Evolutionary conservation across 306 rosid genomes (phyloP), one percentile per base, ranked within the genome.

Genomic region (Fragaria vesca): DNA sequence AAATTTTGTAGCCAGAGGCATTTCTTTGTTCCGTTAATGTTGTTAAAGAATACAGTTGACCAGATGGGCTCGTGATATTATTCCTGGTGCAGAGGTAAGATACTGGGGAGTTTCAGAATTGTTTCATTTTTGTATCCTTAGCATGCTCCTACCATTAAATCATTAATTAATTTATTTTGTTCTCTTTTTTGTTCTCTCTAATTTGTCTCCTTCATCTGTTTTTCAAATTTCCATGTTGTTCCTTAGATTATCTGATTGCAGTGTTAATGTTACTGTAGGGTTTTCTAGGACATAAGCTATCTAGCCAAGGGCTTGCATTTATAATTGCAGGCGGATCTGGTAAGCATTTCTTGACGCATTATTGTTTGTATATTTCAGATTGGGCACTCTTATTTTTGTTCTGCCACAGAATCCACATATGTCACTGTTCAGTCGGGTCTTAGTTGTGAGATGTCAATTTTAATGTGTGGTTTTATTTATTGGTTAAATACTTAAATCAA

Each of bases 251-350:
- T 68, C 84, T 78, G 10, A 57, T 48, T 16, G 46, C 40, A 21
- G 47, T 76, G 47, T 60, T 20, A 21, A 66, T 72, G 58, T 73
- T 66, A 30, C 8, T 77, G 9, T 74, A 96, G 99, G 94, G 83
- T 80, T 93, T 96, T 87, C 84, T 96, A 87, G 86, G 98, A 81
- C 96, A 93, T 88, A 96, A 93, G 94, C 79, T 96, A 76, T 91
- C 97, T 43, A 98, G 99, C 79, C 96, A 84, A 85, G 99, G 98
- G 83, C 97, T 96, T 81, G 98, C 97, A 50, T 96, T 93, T 85
- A 85, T 96, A 78, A 69, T 89, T 73, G 99, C 88, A 9, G 94
- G 98, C 80, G 99, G 98, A 86, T 93, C 98, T 76, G 99, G 99
- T 95, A 91, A 68, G 79, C 26, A 62, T 82, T 79, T 76, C 81